Base-by-base conservation (phyloP, 257 asterid genomes). In the Solanum rostratum region DNA sequence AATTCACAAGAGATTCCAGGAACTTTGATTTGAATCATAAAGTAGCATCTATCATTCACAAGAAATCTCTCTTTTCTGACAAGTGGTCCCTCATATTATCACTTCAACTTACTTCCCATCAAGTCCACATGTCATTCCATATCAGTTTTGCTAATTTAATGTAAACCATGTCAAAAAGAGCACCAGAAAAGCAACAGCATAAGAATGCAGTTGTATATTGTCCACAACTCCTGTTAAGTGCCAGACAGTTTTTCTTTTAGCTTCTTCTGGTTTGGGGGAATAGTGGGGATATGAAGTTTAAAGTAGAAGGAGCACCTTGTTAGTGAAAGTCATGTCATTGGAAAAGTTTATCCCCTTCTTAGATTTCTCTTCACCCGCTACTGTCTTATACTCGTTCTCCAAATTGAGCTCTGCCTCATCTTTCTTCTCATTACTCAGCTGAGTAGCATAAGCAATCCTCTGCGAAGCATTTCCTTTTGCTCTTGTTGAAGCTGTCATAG, bases 301-400 rank as follows among this genome's bases (percentile, higher is more conserved):
- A 66, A 46, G 82, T 76, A 49, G 15, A 46, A 79, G 39, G 60
- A 62, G 88, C 71, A 93, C 95, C 95, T 94, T 93, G 53, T 92
- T 91, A 53, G 88, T 59, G 27, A 87, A 55, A 60, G 88, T 80
- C 62, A 55, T 65, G 85, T 91, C 93, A 80, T 86, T 78, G 66
- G 90, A 85, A 27, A 66, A 69, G 86, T 65, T 80, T 62, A 37
- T 87, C 81, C 89, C 87, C 88, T 88, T 88, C 86, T 84, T 89
- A 33, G 90, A 85, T 86, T 85, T 88, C 63, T 91, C 92, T 88
- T 88, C 95, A 79, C 81, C 69, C 76, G 83, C 86, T 57, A 78
- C 41, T 49, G 83, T 69, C 81, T 82, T 86, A 65, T 66, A 85
- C 57, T 86, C 88, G 60, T 90, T 84, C 84, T 88, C 86, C 84